Evolutionary conservation across 805 yeast species (phyloP), one percentile per base, ranked within the genome.

Genomic region (Wickerhamiella galacta): DNA sequence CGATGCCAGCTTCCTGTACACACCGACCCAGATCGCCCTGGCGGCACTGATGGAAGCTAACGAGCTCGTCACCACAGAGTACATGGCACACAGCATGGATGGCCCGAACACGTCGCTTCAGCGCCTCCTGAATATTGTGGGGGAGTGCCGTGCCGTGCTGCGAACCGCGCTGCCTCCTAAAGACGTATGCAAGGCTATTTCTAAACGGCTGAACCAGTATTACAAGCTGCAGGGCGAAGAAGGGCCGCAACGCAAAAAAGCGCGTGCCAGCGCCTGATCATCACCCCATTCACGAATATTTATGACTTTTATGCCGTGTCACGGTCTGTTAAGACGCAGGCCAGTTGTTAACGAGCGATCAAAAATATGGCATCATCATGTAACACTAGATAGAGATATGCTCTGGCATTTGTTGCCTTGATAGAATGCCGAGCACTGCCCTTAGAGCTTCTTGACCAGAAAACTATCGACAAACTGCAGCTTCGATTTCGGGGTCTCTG

Each of bases 11-110:
- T 87, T 81, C 45, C 58, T 72, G 22, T 87, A 58, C 55, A 75
- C 96, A 0, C 99, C 99, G 1, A 94, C 96, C 1, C 98, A 90
- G 48, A 80, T 90, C 20, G 95, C 96, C 1, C 59, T 90, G 33
- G 90, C 95, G 0, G 81, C 90, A 11, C 62, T 85, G 48, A 70
- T 76, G 56, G 63, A 66, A 34, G 69, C 65, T 10, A 79, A 82
- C 53, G 70, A 65, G 40, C 68, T 65, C 16, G 55, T 79, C 24
- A 68, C 78, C 2, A 70, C 69, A 34, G 63, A 70, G 40, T 85
- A 85, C 54, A 54, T 87, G 41, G 62, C 66, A 42, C 80, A 78
- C 51, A 8, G 23, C 23, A 59, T 63, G 29, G 48, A 42, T 30
- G 51, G 44, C 6, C 49, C 40, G 3, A 35, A 41, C 28, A 34